phyloP scores from a whole-genome alignment of 495 filamentous ascomycete species.

The Glonium stellatum region DNA sequence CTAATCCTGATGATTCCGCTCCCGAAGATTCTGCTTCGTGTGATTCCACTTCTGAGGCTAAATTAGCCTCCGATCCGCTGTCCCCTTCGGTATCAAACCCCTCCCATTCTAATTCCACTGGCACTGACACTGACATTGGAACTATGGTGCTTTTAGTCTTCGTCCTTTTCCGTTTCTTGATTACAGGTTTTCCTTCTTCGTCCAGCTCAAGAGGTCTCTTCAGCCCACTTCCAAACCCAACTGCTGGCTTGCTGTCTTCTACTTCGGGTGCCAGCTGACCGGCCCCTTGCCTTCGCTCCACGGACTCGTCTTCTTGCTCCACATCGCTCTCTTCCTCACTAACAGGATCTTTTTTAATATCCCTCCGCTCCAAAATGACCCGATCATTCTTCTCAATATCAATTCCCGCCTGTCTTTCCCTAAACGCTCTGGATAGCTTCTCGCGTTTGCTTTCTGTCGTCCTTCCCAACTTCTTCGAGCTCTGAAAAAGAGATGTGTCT shows the following conservation, averaged over 20 bases:
- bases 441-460: constrained; percentile 59
- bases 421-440: constrained; percentile 51
- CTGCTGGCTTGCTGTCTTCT: neutral
- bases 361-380: constrained; percentile 41
- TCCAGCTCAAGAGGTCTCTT: constrained; percentile 80
- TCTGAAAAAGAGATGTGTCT: constrained; percentile 72
- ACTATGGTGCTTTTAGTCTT: constrained; percentile 19
- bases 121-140: constrained; percentile 15
- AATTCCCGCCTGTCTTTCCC: constrained; percentile 54
- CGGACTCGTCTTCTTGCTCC: neutral
- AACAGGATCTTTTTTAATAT: constrained; percentile 29
- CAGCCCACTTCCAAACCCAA: constrained; percentile 62
- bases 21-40: constrained; percentile 1
- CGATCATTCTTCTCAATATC: constrained; percentile 42
- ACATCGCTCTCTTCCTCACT: constrained; percentile 32
- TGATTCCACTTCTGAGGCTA: neutral
- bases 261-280: too few relatives aligned
- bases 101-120: constrained; percentile 50
- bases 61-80: constrained; percentile 31
- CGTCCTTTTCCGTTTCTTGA: constrained; percentile 53
- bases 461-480: constrained; percentile 67
- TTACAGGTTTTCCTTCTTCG: constrained; percentile 66
- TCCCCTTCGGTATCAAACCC: constrained; percentile 49
- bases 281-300: neutral
- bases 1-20: constrained; percentile 8